phyloP scores from a whole-genome alignment of 768 basidiomycete species.

The Xerocomellus chrysenteron region DNA sequence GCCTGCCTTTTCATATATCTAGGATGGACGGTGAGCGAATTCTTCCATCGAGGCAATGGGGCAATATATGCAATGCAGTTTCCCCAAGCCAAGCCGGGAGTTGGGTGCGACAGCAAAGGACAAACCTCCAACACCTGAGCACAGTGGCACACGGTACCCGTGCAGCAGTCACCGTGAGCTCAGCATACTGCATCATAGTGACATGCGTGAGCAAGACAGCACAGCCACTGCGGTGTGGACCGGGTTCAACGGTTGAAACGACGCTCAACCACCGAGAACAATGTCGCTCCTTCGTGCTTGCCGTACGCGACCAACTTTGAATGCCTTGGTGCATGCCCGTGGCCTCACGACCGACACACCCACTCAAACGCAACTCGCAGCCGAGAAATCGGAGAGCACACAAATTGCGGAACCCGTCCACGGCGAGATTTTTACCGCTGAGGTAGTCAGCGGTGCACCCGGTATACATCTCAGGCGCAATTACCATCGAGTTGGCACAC shows the following conservation, averaged over 20 bases:
- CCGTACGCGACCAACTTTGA: conserved; percentile 30
- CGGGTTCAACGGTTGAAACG: not conserved
- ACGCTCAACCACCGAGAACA: not conserved
- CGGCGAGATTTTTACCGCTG: conserved; percentile 68
- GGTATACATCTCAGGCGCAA: conserved; percentile 42
- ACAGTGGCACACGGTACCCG: not conserved
- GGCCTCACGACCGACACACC: conserved; percentile 19
- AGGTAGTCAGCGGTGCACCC: conserved; percentile 84
- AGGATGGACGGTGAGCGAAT: no score
- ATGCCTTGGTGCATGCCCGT: conserved; percentile 14
- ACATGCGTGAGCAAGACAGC: not conserved
- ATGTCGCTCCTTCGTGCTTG: conserved; percentile 61
- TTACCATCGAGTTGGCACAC: not conserved
- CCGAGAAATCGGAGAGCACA: conserved; percentile 26
- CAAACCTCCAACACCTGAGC: conserved; percentile 40
- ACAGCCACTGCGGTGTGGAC: conserved; percentile 24
- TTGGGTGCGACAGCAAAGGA: conserved; percentile 44
- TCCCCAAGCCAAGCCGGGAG: conserved; percentile 33
- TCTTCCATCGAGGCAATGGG: no score
- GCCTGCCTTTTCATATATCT: not conserved
- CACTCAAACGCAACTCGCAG: conserved; percentile 22
- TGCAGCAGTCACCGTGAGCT: no score
- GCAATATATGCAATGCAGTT: conserved; percentile 40
- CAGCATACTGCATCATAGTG: no score
- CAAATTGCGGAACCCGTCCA: conserved; percentile 47